A percentile compares a stretch with the other conserved stretches of the same genome.
These are phyloP conservation scores for Theobroma cacao DNA, from an alignment of 345 rosid genomes.

Conservation along the genomic window DNA sequence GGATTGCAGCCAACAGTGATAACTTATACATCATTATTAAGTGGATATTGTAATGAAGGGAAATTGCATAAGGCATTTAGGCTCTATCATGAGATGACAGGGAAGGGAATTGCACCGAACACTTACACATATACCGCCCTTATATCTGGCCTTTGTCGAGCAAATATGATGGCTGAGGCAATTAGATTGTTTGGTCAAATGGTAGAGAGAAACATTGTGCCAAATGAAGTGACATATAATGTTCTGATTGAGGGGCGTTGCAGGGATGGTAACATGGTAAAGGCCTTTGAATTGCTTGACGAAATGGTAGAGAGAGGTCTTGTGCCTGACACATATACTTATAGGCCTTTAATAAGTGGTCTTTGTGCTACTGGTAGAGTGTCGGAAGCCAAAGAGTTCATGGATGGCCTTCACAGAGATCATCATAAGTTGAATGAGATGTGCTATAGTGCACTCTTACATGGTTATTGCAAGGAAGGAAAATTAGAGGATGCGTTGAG, in stretches of 20 bases:
- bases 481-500: conserved; percentile 61
- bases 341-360: conserved; percentile 71
- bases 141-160: conserved; percentile 65
- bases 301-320: conserved; percentile 76
- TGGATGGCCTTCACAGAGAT: conserved; percentile 59
- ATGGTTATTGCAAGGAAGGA: conserved; percentile 86
- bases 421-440: conserved; percentile 66
- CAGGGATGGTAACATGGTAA: conserved; percentile 46
- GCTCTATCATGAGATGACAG: conserved; percentile 81
- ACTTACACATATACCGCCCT: conserved; percentile 67
- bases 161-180: conserved; percentile 56
- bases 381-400: conserved; percentile 66
- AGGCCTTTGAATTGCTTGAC: conserved; percentile 58
- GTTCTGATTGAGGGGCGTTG: conserved; percentile 79
- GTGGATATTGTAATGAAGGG: conserved; percentile 73
- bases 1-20: conserved; percentile 69
- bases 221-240: conserved; percentile 82
- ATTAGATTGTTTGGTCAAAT: conserved; percentile 56
- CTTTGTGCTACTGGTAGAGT: conserved; percentile 68
- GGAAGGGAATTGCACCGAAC: conserved; percentile 68
- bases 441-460: conserved; percentile 74
- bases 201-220: conserved; percentile 50
- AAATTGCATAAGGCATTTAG: conserved; percentile 55
- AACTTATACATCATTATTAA: conserved; percentile 70
- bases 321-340: conserved; percentile 79